Evolutionary conservation across 1,284 basidiomycete species (phyloP), one percentile per base, ranked within the genome.

Genomic region (Pseudozyma sp.): DNA sequence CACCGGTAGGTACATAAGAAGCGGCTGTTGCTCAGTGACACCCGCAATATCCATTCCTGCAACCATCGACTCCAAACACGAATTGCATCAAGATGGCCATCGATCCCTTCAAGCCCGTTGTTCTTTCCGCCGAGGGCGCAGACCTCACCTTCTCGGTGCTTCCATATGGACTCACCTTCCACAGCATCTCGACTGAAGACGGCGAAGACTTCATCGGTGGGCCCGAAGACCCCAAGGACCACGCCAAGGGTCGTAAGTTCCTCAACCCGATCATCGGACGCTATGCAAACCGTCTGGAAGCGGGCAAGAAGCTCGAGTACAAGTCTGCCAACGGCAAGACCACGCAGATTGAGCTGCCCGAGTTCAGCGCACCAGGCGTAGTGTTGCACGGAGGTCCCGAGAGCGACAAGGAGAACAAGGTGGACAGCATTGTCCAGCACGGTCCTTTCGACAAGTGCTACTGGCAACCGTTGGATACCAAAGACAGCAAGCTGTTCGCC

Each of bases 191-290:
- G 29, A 71, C 66, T 5, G 60, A 77, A 37, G 58, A 52, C 7
- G 58, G 54, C 30, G 72, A 65, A 29, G 81, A 83, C 54, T 65
- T 83, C 33, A 71, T 83, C n/a, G 65, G 60, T 8, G 81, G 80
- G 0, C 81, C 81, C n/a, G 75, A 81, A 54, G 57, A 76, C 29
- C 69, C 79, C 3, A 40, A 53, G 4, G 75, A 74, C 30, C 81
- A 83, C 53, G 24, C 40, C 14, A 37, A 42, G 1, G 78, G 78
- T 2, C 58, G 79, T 6, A 63, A 52, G 17, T 83, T 83, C 63
- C 76, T 77, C 51, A 81, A 81, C 30, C 78, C 79, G 19, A 59
- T 83, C 58, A 68, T 83, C 29, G 81, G 81, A 6, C 75, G 80
- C 16, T 83, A 75, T 37, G 80, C 77, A 34, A 83, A 83, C 51